Conservation (phyloP, 1,284 basidiomycete species). For the Ustilago nuda region DNA sequence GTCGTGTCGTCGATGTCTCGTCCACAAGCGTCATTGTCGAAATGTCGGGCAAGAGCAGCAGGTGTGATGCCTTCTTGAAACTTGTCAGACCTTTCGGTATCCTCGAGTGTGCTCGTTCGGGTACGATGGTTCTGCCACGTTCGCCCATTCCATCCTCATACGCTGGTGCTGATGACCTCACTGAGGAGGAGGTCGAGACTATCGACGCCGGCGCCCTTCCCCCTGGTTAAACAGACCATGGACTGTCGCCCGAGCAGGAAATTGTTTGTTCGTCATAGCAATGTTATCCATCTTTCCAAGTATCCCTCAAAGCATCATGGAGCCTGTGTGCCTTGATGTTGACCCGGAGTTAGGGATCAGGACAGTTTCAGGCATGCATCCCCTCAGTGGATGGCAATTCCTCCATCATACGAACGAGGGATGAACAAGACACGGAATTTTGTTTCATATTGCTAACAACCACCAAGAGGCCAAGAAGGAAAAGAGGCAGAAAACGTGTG, state of each 20-base stretch:
- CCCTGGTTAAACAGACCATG: constrained; percentile 54
- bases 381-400: not conserved
- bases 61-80: constrained; percentile 92
- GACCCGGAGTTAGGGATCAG: not conserved
- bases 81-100: constrained; percentile 94
- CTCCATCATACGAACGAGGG: not conserved
- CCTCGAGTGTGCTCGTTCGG: constrained; percentile 90
- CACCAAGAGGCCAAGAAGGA: not conserved
- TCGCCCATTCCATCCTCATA: constrained; percentile 65
- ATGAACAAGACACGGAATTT: not conserved
- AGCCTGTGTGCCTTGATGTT: not conserved
- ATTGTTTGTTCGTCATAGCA: not conserved
- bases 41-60: constrained; percentile 87
- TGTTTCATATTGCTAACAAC: constrained; percentile 1
- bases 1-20: constrained; percentile 92
- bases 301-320: not conserved
- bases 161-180: constrained; percentile 54
- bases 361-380: not conserved
- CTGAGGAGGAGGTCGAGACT: constrained; percentile 56
- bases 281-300: not conserved
- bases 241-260: not conserved
- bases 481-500: constrained; percentile 1
- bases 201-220: constrained; percentile 67
- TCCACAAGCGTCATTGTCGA: constrained; percentile 95
- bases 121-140: constrained; percentile 68